Evolutionary conservation across 192 early-diverging fungal genomes (phyloP), one percentile per base, ranked within the genome.

Genomic region (Coemansia sp.): DNA sequence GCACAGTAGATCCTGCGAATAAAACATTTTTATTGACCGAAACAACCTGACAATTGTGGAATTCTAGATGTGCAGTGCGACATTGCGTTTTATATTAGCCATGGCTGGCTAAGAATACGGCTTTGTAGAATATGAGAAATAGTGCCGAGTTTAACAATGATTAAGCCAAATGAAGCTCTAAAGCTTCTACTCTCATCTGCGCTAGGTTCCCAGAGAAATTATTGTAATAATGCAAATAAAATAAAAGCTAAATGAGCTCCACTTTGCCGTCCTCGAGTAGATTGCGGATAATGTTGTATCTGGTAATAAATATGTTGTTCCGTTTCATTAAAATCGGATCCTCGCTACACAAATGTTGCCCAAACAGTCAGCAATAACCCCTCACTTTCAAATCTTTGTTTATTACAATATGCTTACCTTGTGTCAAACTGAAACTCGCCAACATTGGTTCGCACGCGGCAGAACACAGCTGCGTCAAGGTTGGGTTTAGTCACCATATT

Each of bases 401-500:
- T 14, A 23, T 58, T 44, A 37, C 24, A 40, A 20, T 14, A 15
- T 23, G 18, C 62, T 61, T 68, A 61, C 72, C 72, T 77, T 46
- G 65, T 36, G 20, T 74, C 77, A 63, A 80, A 80, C 61, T 80
- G 77, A 44, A 74, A 80, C 47, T 80, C 72, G 25, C 77, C 77
- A 17, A 80, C 72, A 3, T 60, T 74, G 34, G 58, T 8, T 15
- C 72, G 61, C 15, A 80, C 77, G 14, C 72, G 59, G 47, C 77
- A 80, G 48, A 80, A 80, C n/a, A 80, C 77, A 2, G 77, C 77
- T 23, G 57, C n/a, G 37, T 80, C 72, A 20, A 74, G 15, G 38
- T 80, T 68, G 0, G 77, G 77, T 59, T 61, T 67, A 15, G 64
- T 12, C 11, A 80, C 71, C 77, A 80, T 80, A 3, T 68, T 66